A percentile compares a stretch with the other conserved stretches of the same genome.
phyloP scores from a whole-genome alignment of 2,329 filamentous ascomycete genomes.

The Apiospora kogelbergensis region DNA sequence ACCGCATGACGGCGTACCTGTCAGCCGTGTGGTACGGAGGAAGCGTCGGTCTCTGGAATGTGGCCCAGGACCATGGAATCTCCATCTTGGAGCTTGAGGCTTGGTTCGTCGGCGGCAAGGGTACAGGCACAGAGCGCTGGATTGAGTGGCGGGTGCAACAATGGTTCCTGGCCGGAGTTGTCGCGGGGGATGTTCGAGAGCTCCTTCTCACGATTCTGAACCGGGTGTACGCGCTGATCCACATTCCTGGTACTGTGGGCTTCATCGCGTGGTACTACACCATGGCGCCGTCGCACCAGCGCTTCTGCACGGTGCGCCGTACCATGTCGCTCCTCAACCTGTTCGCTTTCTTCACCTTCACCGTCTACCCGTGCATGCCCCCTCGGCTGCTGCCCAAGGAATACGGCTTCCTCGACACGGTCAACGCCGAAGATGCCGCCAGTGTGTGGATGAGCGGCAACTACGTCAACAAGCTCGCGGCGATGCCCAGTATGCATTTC shows the following conservation, averaged over 20 bases:
- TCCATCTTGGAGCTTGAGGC: slow-evolving; percentile 42
- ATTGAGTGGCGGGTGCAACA: slow-evolving; percentile 38
- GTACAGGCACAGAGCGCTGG: slow-evolving; percentile 29
- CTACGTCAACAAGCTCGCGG: slow-evolving; percentile 58
- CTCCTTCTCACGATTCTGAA: slow-evolving; percentile 44
- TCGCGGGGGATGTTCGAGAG: slow-evolving; percentile 32
- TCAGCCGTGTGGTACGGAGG: slow-evolving; percentile 52
- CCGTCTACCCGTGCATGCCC: slow-evolving; percentile 47
- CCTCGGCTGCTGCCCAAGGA: slow-evolving; percentile 45
- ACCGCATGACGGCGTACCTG: slow-evolving; percentile 56
- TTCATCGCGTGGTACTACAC: slow-evolving; percentile 49
- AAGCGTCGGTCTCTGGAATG: slow-evolving; percentile 43
- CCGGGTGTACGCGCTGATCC: slow-evolving; percentile 48
- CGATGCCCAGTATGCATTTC: slow-evolving; percentile 59
- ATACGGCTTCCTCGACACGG: slow-evolving; percentile 46
- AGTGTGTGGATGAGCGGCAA: slow-evolving; percentile 55
- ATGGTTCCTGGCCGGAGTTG: slow-evolving; percentile 34
- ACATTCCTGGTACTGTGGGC: slow-evolving; percentile 50
- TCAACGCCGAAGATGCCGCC: slow-evolving; percentile 40
- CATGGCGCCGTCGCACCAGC: slow-evolving; percentile 37
- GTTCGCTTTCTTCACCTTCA: slow-evolving; percentile 48
- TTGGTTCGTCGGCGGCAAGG: slow-evolving; percentile 21
- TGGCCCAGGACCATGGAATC: slow-evolving; percentile 44
- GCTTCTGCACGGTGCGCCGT: slow-evolving; percentile 38
- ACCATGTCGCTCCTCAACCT: slow-evolving; percentile 48